These are phyloP conservation scores for Barnettozyma sucrosica DNA, from an alignment of 805 yeast species.

Conservation along the genomic window DNA sequence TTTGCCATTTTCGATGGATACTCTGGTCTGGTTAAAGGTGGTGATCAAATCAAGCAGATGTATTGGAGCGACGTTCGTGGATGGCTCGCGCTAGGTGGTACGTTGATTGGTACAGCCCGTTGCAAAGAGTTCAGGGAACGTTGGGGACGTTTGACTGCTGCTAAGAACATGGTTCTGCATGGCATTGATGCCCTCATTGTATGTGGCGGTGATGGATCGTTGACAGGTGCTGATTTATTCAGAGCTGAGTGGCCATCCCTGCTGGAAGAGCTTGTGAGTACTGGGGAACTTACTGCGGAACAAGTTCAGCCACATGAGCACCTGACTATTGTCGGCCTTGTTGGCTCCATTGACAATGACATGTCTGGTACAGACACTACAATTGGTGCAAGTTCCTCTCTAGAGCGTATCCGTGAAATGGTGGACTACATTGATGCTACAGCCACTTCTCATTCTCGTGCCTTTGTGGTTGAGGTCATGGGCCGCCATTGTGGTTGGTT, in stretches of 20 bases:
- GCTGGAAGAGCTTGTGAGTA: constrained; percentile 60
- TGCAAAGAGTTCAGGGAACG: constrained; percentile 82
- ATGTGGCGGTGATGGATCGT: constrained; percentile 98
- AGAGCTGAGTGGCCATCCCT: constrained; percentile 93
- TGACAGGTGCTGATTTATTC: constrained; percentile 95
- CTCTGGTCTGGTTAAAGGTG: constrained; percentile 87
- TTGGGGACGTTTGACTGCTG: constrained; percentile 76
- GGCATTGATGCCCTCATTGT: constrained; percentile 95
- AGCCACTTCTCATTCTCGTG: constrained; percentile 94
- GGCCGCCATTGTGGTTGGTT: constrained; percentile 99
- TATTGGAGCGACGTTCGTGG: constrained; percentile 95
- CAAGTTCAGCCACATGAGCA: constrained; percentile 58
- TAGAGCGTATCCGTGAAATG: constrained; percentile 88
- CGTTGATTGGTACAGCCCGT: constrained; percentile 94
- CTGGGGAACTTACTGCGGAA: constrained; percentile 49
- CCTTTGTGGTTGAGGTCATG: constrained; percentile 97
- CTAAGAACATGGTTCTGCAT: constrained; percentile 72
- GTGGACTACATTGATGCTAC: constrained; percentile 97
- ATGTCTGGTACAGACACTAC: constrained; percentile 97
- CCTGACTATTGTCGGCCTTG: constrained; percentile 86
- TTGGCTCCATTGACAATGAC: constrained; percentile 96
- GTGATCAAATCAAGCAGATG: constrained; percentile 70
- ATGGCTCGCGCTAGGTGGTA: constrained; percentile 89
- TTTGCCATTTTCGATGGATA: constrained; percentile 93
- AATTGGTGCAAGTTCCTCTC: constrained; percentile 91